Base-by-base conservation (phyloP, 2,329 filamentous ascomycete species). In the Cordyceps farinosa region DNA sequence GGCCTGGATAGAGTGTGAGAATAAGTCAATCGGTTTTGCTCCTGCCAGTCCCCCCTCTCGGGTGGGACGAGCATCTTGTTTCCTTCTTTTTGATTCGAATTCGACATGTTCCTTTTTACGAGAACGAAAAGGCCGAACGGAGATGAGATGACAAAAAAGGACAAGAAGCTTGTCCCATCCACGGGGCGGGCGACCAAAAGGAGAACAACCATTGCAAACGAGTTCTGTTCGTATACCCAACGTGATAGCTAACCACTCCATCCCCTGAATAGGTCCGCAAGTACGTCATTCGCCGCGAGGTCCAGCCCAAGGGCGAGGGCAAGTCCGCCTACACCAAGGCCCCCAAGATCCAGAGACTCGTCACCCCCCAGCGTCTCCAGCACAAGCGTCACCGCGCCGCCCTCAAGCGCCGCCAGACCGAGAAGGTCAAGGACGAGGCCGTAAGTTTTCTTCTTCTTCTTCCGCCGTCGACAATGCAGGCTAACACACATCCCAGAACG, bases 291-390 rank as follows among this genome's bases (percentile, higher is more conserved):
- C 95, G 95, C 80, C 95, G 95, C 81, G 95, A 98, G 82, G 89
- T 99, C 76, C 88, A 92, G 85, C 91, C 92, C 79, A 96, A 96
- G 90, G 90, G 89, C 78, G 95, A 98, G 87, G 94, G 92, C 84
- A 96, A 95, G 85, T 90, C 91, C 84, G 83, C 93, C 75, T 98
- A 98, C 90, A 97, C 94, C 90, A 99, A 99, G 91, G 95, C 95
- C 76, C 95, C 95, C 82, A 96, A 94, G 88, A 99, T 99, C 84
- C 95, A 99, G 89, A 92, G 95, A 80, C 92, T 99, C 75, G 92
- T 99, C 76, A 99, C 95, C 77, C 95, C 95, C 80, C 95, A 98
- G 86, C 95, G 95, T 81, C 92, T 99, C 78, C 95, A 99, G 88
- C 95, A 97, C 90, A 99, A 98, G 91, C 92, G 95, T 77, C 95